These are phyloP conservation scores for Brassica juncea DNA, from an alignment of 345 rosid species.

Conservation along the genomic window DNA sequence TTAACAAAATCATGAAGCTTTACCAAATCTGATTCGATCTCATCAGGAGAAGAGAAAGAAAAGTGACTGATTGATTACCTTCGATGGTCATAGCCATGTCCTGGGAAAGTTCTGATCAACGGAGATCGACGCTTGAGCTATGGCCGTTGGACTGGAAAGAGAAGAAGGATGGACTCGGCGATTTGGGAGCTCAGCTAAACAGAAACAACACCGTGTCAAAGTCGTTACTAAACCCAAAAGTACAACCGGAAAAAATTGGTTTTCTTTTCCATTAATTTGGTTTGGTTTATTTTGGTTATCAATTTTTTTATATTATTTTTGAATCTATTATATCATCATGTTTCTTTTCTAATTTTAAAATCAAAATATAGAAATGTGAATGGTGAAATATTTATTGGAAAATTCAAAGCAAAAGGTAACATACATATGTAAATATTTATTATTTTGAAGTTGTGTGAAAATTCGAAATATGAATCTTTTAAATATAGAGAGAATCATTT, in stretches of 20 bases:
- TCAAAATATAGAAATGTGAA: not conserved
- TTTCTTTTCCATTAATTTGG: not conserved
- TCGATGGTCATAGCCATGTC: slow-evolving; percentile 86
- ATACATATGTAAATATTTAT: not conserved
- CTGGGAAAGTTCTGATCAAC: not conserved
- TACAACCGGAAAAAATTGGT: slow-evolving; percentile 22
- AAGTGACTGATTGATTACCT: slow-evolving; percentile 43
- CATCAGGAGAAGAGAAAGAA: not conserved
- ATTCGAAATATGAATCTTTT: no score
- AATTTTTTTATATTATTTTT: no score
- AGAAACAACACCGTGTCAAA: slow-evolving; percentile 5
- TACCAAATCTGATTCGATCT: not conserved
- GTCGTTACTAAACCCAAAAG: slow-evolving; percentile 23
- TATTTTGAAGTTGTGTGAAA: not conserved
- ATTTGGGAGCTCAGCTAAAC: not conserved
- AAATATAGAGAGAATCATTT: no score
- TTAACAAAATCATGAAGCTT: slow-evolving; percentile 1
- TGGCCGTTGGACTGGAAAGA: slow-evolving; percentile 21
- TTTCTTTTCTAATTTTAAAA: no score
- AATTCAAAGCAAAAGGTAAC: not conserved
- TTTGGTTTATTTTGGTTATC: slow-evolving; percentile 6
- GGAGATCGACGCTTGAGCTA: slow-evolving; percentile 26
- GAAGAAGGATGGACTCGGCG: not conserved
- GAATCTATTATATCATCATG: not conserved
- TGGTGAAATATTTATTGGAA: not conserved